A percentile compares a stretch with the other conserved stretches of the same genome.
phyloP scores from a whole-genome alignment of 345 rosid genomes.

The Citrus reticulata region DNA sequence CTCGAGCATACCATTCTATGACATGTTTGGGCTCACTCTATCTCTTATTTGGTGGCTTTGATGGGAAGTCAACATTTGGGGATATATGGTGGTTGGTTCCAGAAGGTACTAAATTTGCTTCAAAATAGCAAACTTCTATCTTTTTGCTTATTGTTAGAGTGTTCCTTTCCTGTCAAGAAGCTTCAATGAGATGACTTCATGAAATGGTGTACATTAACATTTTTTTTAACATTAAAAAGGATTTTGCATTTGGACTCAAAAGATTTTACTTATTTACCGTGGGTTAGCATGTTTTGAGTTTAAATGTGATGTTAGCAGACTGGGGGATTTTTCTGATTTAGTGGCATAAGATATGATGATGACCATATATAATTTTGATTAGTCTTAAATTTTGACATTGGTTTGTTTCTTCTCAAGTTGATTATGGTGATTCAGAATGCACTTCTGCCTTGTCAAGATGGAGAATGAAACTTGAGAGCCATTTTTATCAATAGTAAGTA shows the following conservation, averaged over 20 bases:
- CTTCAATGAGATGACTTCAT: background rate
- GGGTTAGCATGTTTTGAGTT: background rate
- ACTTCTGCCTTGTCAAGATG: background rate
- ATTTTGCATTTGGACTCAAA: background rate
- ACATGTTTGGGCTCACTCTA: constrained; percentile 67
- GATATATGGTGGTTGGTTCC: constrained; percentile 98
- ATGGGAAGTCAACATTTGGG: constrained; percentile 88
- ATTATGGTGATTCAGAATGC: background rate
- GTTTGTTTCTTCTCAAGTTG: background rate
- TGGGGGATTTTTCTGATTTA: background rate
- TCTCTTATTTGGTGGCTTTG: constrained; percentile 90
- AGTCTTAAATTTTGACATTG: background rate
- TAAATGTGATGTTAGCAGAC: background rate
- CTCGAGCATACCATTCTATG: constrained; percentile 93
- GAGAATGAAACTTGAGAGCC: background rate
- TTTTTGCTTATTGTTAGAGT: background rate
- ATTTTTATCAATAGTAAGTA: background rate
- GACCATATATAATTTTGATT: background rate
- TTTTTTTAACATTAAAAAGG: background rate
- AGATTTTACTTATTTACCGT: background rate
- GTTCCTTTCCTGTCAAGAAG: background rate
- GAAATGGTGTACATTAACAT: background rate
- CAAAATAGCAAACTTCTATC: background rate
- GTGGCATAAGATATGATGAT: background rate
- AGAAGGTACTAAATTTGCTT: constrained; percentile 54